These are phyloP conservation scores for Furcasterigmium furcatum DNA, from an alignment of 2,329 filamentous ascomycete genomes.

Conservation along the genomic window DNA sequence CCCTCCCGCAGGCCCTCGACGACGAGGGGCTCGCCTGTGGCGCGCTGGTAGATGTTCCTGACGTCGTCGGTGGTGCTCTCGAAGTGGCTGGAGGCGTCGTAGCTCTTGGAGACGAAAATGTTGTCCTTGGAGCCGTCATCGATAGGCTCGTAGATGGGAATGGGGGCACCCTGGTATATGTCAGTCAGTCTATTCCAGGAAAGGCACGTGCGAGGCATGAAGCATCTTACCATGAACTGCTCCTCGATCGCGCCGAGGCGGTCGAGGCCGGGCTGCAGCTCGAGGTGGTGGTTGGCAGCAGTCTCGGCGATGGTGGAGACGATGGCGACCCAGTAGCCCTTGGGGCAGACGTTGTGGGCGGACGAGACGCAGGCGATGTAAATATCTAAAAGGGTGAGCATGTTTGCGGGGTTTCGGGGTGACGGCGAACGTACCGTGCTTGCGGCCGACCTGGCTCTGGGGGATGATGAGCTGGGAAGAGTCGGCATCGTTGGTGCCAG, in stretches of 20 bases:
- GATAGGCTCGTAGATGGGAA: constrained; percentile 89
- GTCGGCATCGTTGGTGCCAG: constrained; percentile 84
- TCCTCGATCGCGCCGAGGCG: constrained; percentile 92
- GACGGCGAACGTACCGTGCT: constrained; percentile 67
- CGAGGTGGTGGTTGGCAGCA: constrained; percentile 88
- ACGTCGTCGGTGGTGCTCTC: constrained; percentile 92
- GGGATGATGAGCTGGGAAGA: constrained; percentile 96
- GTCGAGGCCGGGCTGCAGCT: constrained; percentile 89
- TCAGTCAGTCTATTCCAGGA: background rate
- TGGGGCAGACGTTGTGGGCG: constrained; percentile 96
- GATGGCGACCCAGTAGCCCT: constrained; percentile 98
- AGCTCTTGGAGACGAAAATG: constrained; percentile 97
- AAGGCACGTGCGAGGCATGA: background rate
- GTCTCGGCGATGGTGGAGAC: constrained; percentile 96
- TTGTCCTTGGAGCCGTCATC: constrained; percentile 81
- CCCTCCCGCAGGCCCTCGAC: constrained; percentile 85
- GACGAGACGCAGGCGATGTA: constrained; percentile 96
- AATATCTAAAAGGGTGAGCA: constrained; percentile 62
- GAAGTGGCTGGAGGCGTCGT: constrained; percentile 96
- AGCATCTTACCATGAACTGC: constrained; percentile 76
- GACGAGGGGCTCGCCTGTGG: constrained; percentile 78
- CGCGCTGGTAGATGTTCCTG: constrained; percentile 85
- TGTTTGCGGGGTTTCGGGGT: no score
- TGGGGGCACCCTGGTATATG: constrained; percentile 62
- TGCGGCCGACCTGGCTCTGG: constrained; percentile 93